Evolutionary conservation across 1,284 basidiomycete genomes (phyloP).

Genomic region (Heterobasidion occidentale): DNA sequence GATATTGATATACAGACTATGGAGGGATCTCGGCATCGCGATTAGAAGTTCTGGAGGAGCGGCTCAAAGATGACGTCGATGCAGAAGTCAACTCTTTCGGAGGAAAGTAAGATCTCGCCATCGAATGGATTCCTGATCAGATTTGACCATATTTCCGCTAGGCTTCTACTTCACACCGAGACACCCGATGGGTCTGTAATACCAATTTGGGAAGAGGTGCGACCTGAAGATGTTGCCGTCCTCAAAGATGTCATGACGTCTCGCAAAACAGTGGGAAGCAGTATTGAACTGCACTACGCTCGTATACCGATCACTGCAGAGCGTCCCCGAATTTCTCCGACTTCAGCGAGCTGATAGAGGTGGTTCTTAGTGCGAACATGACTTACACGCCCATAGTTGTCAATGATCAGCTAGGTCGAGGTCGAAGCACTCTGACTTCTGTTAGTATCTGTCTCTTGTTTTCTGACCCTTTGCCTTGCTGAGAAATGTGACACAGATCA

Average conservation of each 20-base stretch:
- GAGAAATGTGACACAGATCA: slow-evolving; percentile 38
- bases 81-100: slow-evolving; percentile 80
- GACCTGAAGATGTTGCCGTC: slow-evolving; percentile 71
- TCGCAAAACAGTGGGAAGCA: slow-evolving; percentile 32
- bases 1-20: slow-evolving; percentile 50
- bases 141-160: slow-evolving; percentile 16
- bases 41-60: slow-evolving; percentile 85
- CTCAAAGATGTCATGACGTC: slow-evolving; percentile 87
- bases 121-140: background rate
- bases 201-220: slow-evolving; percentile 93
- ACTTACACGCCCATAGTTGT: slow-evolving; percentile 81
- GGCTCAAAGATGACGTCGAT: slow-evolving; percentile 86
- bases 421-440: slow-evolving; percentile 88
- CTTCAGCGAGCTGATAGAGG: slow-evolving; percentile 71
- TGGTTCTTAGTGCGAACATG: slow-evolving; percentile 72
- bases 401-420: slow-evolving; percentile 94
- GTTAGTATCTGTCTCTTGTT: slow-evolving; percentile 26
- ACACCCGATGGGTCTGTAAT: slow-evolving; percentile 83
- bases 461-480: background rate
- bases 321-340: slow-evolving; percentile 65
- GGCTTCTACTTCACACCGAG: slow-evolving; percentile 88
- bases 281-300: slow-evolving; percentile 67
- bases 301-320: slow-evolving; percentile 91
- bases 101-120: slow-evolving; percentile 45
- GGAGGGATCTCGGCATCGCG: slow-evolving; percentile 87